phyloP scores from a whole-genome alignment of 345 rosid genomes.

The Syzygium aromaticum region DNA sequence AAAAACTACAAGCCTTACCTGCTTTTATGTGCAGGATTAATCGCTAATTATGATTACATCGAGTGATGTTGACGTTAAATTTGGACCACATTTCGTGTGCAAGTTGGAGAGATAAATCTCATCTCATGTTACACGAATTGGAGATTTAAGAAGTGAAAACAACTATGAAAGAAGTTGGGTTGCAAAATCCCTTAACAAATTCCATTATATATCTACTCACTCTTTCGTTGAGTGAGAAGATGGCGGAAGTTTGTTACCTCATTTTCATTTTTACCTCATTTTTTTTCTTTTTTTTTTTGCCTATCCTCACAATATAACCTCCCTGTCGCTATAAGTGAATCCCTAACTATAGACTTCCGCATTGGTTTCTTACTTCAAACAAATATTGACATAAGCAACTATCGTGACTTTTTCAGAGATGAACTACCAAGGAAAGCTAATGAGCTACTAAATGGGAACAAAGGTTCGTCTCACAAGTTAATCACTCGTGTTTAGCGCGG shows the following conservation, averaged over 20 bases:
- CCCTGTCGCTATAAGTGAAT: not conserved
- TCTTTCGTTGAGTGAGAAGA: not conserved
- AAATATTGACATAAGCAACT: not conserved
- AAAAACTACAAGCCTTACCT: not conserved
- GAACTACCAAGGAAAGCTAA: not conserved
- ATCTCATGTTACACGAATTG: not conserved
- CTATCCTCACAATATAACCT: not conserved
- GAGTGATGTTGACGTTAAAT: not conserved
- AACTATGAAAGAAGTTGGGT: not conserved
- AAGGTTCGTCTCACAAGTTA: no score
- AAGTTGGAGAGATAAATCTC: not conserved
- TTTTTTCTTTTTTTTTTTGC: not conserved
- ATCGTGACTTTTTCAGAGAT: not conserved
- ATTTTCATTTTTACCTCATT: not conserved
- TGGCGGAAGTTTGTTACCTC: not conserved
- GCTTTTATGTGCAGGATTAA: not conserved
- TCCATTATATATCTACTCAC: not conserved
- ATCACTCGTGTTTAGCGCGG: not conserved
- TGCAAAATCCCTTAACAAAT: not conserved
- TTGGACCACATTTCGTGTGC: not conserved
- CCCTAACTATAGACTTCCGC: not conserved
- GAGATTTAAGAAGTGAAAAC: not conserved
- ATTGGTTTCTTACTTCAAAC: not conserved
- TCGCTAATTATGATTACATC: not conserved
- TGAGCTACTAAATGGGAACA: not conserved